phyloP scores from a whole-genome alignment of 2,329 filamentous ascomycete genomes.

The Aureobasidium namibiae region DNA sequence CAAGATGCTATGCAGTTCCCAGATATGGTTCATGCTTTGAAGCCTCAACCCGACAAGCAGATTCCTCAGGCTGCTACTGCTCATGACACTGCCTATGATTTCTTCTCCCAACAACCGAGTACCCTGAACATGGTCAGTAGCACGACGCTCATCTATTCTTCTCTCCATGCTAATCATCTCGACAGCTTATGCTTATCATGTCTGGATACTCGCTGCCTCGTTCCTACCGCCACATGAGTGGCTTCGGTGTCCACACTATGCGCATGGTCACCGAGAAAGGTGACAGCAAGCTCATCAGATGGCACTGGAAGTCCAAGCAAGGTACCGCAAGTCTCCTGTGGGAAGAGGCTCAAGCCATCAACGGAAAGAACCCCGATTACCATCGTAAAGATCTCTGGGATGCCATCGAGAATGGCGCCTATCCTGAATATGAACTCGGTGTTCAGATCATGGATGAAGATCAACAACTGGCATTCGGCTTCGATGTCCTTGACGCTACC shows the following conservation, averaged over 20 bases:
- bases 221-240: constrained; percentile 40
- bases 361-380: constrained; percentile 31
- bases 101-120: constrained; percentile 30
- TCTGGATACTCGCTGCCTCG: constrained; percentile 39
- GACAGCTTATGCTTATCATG: constrained; percentile 43
- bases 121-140: constrained; percentile 33
- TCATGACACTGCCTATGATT: constrained; percentile 24
- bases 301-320: constrained; percentile 28
- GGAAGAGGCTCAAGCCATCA: constrained; percentile 28
- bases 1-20: constrained; percentile 66
- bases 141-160: too few relatives aligned
- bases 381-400: constrained; percentile 33
- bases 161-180: background rate
- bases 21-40: constrained; percentile 48
- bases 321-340: constrained; percentile 39
- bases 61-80: constrained; percentile 21
- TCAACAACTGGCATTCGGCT: constrained; percentile 39
- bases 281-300: constrained; percentile 40
- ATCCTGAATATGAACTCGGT: constrained; percentile 44
- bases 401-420: constrained; percentile 38
- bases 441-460: constrained; percentile 48
- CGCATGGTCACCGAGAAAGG: constrained; percentile 32
- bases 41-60: constrained; percentile 26
- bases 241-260: constrained; percentile 41
- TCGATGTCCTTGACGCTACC: constrained; percentile 50